phyloP scores from a whole-genome alignment of 176 grass and related monocot species.

The Aegilops sharonensis region DNA sequence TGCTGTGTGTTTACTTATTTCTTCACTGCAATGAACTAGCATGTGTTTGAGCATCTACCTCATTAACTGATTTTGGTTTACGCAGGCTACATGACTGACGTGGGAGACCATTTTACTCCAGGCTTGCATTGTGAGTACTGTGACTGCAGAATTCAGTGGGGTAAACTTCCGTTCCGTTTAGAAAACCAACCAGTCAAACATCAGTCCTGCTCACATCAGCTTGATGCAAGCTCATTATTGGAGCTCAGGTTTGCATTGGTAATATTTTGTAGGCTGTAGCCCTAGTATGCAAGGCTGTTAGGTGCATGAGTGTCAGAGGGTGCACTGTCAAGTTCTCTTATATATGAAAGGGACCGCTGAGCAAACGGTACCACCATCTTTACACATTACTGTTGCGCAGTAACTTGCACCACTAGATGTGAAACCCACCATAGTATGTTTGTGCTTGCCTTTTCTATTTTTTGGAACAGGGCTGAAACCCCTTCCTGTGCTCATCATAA shows the following conservation, averaged over 20 bases:
- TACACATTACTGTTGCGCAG: background rate
- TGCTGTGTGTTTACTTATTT: no score
- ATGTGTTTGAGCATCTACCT: background rate
- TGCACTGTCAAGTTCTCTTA: constrained; percentile 20
- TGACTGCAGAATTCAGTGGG: background rate
- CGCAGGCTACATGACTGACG: background rate
- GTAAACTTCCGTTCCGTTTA: background rate
- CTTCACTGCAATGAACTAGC: background rate
- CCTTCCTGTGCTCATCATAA: no score
- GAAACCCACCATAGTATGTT: background rate
- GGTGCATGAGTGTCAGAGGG: background rate
- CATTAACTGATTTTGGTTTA: background rate
- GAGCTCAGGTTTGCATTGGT: background rate
- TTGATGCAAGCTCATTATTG: background rate
- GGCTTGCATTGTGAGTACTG: background rate
- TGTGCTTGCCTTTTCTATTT: background rate
- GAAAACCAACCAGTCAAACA: background rate
- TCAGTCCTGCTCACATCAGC: background rate
- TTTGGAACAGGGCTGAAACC: no score
- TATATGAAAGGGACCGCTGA: constrained; percentile 11
- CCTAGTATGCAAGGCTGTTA: background rate
- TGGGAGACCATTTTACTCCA: background rate
- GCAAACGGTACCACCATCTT: background rate
- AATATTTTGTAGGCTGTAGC: background rate
- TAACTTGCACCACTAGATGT: no score